These are phyloP conservation scores for Boletellus deceptivus DNA, from an alignment of 1,284 basidiomycete species.

Conservation along the genomic window DNA sequence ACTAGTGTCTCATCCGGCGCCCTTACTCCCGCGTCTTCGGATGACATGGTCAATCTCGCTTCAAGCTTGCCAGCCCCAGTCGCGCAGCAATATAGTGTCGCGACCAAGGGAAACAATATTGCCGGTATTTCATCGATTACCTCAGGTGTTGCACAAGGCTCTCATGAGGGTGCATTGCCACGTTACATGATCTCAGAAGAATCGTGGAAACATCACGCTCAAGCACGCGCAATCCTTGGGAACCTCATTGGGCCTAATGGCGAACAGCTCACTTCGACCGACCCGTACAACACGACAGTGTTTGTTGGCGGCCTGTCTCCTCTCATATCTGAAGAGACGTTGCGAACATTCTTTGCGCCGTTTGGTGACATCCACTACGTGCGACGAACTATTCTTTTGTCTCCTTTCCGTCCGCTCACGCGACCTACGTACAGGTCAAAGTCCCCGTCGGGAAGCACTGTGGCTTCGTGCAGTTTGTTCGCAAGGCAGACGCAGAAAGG, in stretches of 20 bases:
- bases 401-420: conserved; percentile 11
- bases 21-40: conserved; percentile 45
- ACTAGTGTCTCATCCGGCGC: conserved; percentile 43
- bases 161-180: conserved; percentile 41
- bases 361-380: conserved; percentile 94
- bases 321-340: conserved; percentile 82
- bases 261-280: conserved; percentile 79
- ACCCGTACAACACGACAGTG: conserved; percentile 90
- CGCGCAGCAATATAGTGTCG: conserved; percentile 45
- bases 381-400: conserved; percentile 27
- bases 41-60: conserved; percentile 48
- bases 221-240: conserved; percentile 73
- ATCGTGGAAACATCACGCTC: conserved; percentile 79
- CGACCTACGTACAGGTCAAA: conserved; percentile 63
- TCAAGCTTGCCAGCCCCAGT: conserved; percentile 44
- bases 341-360: conserved; percentile 84
- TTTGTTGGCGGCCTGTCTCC: conserved; percentile 88
- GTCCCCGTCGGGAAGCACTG: conserved; percentile 95
- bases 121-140: conserved; percentile 39
- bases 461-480: conserved; percentile 93
- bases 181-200: conserved; percentile 64
- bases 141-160: conserved; percentile 40
- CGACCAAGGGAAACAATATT: conserved; percentile 31
- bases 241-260: conserved; percentile 81
- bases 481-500: conserved; percentile 86